These are phyloP conservation scores for Nicotiana rustica DNA, from an alignment of 305 asterid genomes.

Conservation along the genomic window DNA sequence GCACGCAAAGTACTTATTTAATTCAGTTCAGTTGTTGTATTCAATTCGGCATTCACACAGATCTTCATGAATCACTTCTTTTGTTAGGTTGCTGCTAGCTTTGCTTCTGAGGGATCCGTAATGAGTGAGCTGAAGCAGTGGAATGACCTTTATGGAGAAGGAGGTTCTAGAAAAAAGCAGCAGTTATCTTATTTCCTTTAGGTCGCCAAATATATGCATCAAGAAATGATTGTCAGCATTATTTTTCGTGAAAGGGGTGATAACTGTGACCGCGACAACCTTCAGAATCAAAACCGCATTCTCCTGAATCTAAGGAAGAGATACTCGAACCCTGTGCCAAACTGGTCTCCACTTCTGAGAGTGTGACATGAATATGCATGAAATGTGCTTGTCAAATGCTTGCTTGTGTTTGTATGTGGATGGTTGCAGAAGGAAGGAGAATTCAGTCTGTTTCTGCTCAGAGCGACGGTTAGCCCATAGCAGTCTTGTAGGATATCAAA, in stretches of 20 bases:
- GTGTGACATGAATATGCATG: constrained; percentile 27
- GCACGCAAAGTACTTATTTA: neutral
- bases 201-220: constrained; percentile 34
- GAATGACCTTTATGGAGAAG: constrained; percentile 95
- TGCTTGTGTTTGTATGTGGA: constrained; percentile 22
- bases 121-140: constrained; percentile 95
- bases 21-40: neutral
- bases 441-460: constrained; percentile 20
- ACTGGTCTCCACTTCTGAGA: constrained; percentile 19
- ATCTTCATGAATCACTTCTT: constrained; percentile 2
- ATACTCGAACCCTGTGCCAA: constrained; percentile 17
- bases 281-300: constrained; percentile 29
- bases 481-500: constrained; percentile 29
- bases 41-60: neutral
- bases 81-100: constrained; percentile 92
- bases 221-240: constrained; percentile 34
- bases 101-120: constrained; percentile 90
- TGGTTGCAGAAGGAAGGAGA: constrained; percentile 15
- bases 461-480: neutral
- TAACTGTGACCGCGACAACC: constrained; percentile 10
- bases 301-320: constrained; percentile 29
- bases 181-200: constrained; percentile 87
- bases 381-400: constrained; percentile 20
- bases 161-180: constrained; percentile 90
- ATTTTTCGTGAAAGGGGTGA: constrained; percentile 12